Percentiles rank a stretch among this genome's conserved stretches.
phyloP scores from a whole-genome alignment of 495 filamentous ascomycete genomes.

The Thozetella sp. region DNA sequence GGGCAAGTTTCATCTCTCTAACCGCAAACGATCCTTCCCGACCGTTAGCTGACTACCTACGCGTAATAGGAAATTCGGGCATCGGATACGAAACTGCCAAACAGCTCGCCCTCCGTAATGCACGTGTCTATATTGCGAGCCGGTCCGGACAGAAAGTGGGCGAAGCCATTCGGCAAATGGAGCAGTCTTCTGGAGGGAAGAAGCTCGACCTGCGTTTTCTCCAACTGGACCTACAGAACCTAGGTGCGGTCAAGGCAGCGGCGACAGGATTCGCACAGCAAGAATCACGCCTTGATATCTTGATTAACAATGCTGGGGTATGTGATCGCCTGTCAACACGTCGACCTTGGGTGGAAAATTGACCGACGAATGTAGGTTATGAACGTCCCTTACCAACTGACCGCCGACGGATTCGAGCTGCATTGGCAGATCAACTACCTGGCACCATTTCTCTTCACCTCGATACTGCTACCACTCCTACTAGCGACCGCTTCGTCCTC shows the following conservation, averaged over 20 bases:
- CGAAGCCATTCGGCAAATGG: neutral
- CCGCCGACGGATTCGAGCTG: neutral
- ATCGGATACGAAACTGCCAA: slow-evolving; percentile 1
- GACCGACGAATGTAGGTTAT: neutral
- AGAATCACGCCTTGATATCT: neutral
- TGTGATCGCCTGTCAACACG: neutral
- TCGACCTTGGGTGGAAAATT: neutral
- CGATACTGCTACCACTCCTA: neutral
- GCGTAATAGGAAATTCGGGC: neutral
- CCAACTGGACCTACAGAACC: slow-evolving; percentile 1
- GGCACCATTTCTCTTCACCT: neutral
- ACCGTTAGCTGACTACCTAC: neutral
- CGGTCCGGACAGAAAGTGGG: neutral
- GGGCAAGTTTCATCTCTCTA: neutral
- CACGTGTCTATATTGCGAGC: slow-evolving; percentile 4
- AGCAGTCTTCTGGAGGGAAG: neutral
- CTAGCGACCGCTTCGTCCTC: neutral
- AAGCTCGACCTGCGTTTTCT: neutral
- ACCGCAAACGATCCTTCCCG: neutral
- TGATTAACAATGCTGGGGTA: slow-evolving; percentile 1
- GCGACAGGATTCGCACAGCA: neutral
- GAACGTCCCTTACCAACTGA: neutral
- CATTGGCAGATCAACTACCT: neutral
- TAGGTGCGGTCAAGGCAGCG: neutral
- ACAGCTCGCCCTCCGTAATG: neutral